Conservation (phyloP, 108 stramenopile genomes). For the Bacterosira constricta region DNA sequence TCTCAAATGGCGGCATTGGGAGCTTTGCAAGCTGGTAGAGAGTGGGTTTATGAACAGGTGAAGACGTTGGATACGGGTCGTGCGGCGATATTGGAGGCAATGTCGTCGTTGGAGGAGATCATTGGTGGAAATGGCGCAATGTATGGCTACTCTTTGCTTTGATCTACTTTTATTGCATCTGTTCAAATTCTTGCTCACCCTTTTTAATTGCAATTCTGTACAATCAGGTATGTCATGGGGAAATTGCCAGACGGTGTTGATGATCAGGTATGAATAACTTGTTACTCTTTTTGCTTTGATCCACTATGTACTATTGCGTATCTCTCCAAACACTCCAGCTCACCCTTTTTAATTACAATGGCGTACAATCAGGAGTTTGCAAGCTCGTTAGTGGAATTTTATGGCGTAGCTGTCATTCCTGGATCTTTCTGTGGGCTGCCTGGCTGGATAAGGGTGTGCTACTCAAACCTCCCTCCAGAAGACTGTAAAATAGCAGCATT, state of each 20-base stretch:
- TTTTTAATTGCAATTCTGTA: no score
- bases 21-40: constrained; percentile 71
- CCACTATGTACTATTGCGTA: no score
- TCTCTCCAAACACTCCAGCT: no score
- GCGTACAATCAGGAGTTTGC: constrained; percentile 71
- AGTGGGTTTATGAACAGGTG: constrained; percentile 80
- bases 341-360: no score
- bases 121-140: constrained; percentile 89
- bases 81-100: constrained; percentile 71
- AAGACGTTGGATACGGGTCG: constrained; percentile 70
- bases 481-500: constrained; percentile 64
- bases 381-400: constrained; percentile 69
- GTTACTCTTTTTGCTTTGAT: not conserved
- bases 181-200: no score
- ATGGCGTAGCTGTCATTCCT: constrained; percentile 90
- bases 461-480: constrained; percentile 77
- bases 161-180: no score
- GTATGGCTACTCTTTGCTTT: no score
- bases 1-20: constrained; percentile 88
- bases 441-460: constrained; percentile 88
- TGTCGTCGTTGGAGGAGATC: constrained; percentile 63
- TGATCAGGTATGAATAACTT: constrained; percentile 46
- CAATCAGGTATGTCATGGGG: constrained; percentile 91
- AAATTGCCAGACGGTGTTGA: constrained; percentile 68
- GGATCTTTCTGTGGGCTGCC: constrained; percentile 86